Evolutionary conservation across 2,329 filamentous ascomycete genomes (phyloP), one percentile per base, ranked within the genome.

Genomic region (Biscogniauxia mediterranea): DNA sequence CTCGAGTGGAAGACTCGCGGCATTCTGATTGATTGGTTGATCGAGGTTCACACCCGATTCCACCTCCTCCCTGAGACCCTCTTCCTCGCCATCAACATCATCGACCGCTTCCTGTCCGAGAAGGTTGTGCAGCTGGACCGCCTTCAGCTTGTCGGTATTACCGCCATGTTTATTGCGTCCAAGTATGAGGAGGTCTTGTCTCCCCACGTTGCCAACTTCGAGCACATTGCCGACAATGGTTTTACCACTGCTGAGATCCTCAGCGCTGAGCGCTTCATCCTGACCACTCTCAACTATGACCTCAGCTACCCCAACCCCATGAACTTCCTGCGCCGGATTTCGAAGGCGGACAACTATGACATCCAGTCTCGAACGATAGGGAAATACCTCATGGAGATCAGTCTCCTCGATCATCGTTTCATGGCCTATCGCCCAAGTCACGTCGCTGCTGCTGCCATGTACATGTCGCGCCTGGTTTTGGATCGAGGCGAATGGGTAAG

Each of bases 121-220:
- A 97, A 98, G 82, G 90, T 97, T 32, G 95, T 99, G 53, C 92
- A 96, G 79, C 88, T 99, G 54, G 94, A 98, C 76, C 93, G 93
- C 64, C 88, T 99, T 5, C 95, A 99, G 79, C 85, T 99, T 8
- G 95, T 99, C 61, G 95, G 95, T 72, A 93, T 98, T 72, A 97
- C 95, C 23, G 95, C 94, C 77, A 98, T 99, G 95, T 98, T 98
- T 81, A 97, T 98, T 73, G 95, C 95, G 13, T 96, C 94, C 73
- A 99, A 99, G 81, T 99, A 98, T 75, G 94, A 99, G 78, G 95
- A 99, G 76, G 93, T 99, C 55, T 85, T 99, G 56, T 98, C 95
- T 11, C 95, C 95, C 53, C 94, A 98, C 70, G 93, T 99, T 49
- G 89, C 91, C 76, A 97, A 97, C 83, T 99, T 99, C 83, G 91